Conservation (phyloP, 169 alveolate species). For the Plasmodium inui region DNA sequence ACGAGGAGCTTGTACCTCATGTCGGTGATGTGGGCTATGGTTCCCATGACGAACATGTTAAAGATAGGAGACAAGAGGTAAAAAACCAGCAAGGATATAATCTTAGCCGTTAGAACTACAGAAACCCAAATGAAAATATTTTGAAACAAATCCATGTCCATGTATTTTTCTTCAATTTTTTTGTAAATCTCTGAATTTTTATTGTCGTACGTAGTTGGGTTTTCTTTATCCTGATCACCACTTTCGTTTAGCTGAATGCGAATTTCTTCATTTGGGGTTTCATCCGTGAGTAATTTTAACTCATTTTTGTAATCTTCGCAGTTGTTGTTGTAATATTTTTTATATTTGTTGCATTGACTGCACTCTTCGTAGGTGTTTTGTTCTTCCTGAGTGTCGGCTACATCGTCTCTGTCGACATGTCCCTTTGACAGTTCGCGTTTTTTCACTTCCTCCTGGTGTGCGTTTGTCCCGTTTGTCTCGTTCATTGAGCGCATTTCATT, state of each 20-base stretch:
- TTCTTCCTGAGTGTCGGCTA: not conserved
- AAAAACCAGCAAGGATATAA: slow-evolving; percentile 20
- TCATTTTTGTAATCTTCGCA: slow-evolving; percentile 22
- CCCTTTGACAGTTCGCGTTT: not conserved
- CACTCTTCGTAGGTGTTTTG: not conserved
- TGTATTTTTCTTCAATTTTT: slow-evolving; percentile 13
- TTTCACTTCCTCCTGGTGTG: not conserved
- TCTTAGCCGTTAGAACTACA: slow-evolving; percentile 44
- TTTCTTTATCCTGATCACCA: not conserved
- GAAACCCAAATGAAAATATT: slow-evolving; percentile 29
- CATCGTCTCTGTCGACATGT: not conserved
- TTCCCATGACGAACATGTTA: slow-evolving; percentile 14
- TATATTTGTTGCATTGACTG: not conserved
- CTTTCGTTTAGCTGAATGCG: slow-evolving; percentile 17
- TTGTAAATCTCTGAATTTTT: slow-evolving; percentile 19
- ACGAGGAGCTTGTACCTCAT: slow-evolving; percentile 35
- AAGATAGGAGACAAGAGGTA: slow-evolving; percentile 42
- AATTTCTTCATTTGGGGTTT: not conserved
- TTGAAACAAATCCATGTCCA: not conserved
- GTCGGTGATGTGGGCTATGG: slow-evolving; percentile 33
- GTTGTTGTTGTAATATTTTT: not conserved
- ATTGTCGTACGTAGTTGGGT: slow-evolving; percentile 37
- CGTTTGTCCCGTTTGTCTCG: not conserved
- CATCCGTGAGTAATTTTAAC: slow-evolving; percentile 12
- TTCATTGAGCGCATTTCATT: not conserved